Percentiles rank a stretch among this genome's conserved stretches.
These are phyloP conservation scores for Suillus sp. DNA, from an alignment of 768 basidiomycete genomes.

Conservation along the genomic window DNA sequence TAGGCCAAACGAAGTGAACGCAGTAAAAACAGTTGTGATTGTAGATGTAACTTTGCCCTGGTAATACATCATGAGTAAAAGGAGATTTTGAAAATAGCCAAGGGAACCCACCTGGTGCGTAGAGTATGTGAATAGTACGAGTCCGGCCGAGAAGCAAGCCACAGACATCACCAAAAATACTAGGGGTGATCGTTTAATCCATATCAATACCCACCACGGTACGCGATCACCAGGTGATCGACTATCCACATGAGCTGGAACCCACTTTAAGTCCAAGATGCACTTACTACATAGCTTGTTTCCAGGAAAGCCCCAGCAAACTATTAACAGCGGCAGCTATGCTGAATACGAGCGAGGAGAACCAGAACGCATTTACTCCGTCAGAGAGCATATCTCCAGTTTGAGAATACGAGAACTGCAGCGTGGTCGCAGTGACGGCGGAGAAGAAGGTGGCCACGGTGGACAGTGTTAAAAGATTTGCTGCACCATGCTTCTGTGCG, in stretches of 20 bases:
- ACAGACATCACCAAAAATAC: constrained; percentile 78
- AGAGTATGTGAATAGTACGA: constrained; percentile 73
- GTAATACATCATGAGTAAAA: background rate
- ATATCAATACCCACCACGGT: constrained; percentile 82
- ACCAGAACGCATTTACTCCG: constrained; percentile 75
- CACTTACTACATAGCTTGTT: constrained; percentile 80
- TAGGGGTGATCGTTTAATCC: constrained; percentile 80
- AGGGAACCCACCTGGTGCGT: constrained; percentile 51
- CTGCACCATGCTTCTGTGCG: constrained; percentile 71
- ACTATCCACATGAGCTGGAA: constrained; percentile 37
- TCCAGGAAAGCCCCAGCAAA: constrained; percentile 77
- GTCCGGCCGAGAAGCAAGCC: constrained; percentile 71
- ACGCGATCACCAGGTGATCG: constrained; percentile 76
- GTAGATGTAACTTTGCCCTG: constrained; percentile 59
- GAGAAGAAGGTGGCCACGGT: constrained; percentile 81
- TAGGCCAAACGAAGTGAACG: constrained; percentile 71
- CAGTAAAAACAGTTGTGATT: constrained; percentile 70
- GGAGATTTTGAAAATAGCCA: background rate
- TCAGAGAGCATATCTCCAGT: constrained; percentile 40
- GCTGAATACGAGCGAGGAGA: constrained; percentile 73
- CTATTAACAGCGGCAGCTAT: constrained; percentile 79
- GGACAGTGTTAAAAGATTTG: constrained; percentile 70
- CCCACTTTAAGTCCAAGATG: background rate
- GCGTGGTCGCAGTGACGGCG: constrained; percentile 70
- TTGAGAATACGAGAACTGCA: constrained; percentile 62